phyloP scores from a whole-genome alignment of 495 filamentous ascomycete genomes.

The Lasiosphaeris hirsuta region DNA sequence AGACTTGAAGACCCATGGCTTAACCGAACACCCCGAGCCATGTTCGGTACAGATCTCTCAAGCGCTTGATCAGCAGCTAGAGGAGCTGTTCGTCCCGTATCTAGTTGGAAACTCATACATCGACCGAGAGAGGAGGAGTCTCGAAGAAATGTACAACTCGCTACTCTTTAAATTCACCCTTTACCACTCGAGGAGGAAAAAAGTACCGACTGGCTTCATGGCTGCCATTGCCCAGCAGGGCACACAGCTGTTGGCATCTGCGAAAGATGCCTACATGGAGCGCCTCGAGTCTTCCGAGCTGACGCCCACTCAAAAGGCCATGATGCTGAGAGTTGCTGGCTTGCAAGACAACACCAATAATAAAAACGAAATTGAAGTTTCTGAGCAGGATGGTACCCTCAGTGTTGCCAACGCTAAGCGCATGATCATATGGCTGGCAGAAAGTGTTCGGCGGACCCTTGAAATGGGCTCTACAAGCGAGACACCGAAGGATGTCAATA shows the following conservation, averaged over 20 bases:
- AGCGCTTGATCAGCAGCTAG: slow-evolving; percentile 89
- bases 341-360: slow-evolving; percentile 53
- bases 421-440: slow-evolving; percentile 97
- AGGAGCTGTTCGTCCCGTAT: slow-evolving; percentile 95
- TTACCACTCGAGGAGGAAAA: slow-evolving; percentile 82
- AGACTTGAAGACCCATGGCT: slow-evolving; percentile 87
- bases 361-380: slow-evolving; percentile 79
- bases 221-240: slow-evolving; percentile 82
- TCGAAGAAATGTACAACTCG: slow-evolving; percentile 91
- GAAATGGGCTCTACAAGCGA: slow-evolving; percentile 83
- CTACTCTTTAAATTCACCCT: slow-evolving; percentile 92
- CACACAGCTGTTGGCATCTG: slow-evolving; percentile 74
- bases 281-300: slow-evolving; percentile 82
- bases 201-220: slow-evolving; percentile 82
- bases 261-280: slow-evolving; percentile 79
- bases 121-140: slow-evolving; percentile 81
- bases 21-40: slow-evolving; percentile 92
- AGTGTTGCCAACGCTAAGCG: slow-evolving; percentile 84
- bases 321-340: slow-evolving; percentile 81
- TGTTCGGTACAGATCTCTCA: slow-evolving; percentile 82
- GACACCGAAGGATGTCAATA: slow-evolving; percentile 90
- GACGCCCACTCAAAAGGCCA: slow-evolving; percentile 75
- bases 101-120: slow-evolving; percentile 93
- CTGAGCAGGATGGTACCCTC: slow-evolving; percentile 80
- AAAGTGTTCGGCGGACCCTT: slow-evolving; percentile 87